phyloP scores from a whole-genome alignment of 1,284 basidiomycete species.

The Leccinum griseonigrum region DNA sequence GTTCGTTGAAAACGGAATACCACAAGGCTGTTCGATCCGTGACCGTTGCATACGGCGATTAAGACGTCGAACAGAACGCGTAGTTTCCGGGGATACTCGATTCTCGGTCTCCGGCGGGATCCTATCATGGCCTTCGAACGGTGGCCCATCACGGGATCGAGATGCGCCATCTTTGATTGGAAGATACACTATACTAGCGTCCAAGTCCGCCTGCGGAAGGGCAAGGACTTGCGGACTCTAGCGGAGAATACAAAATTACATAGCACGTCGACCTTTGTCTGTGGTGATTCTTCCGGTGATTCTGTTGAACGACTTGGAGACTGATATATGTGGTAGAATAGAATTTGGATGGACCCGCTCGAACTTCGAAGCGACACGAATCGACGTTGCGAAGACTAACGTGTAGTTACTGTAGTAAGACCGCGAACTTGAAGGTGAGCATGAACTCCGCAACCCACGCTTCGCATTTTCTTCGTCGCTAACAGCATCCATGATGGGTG shows the following conservation, averaged over 20 bases:
- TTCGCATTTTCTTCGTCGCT: not conserved
- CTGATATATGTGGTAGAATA: not conserved
- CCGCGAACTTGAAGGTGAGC: not conserved
- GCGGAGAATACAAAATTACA: not conserved
- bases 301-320: too few relatives aligned
- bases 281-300: not conserved
- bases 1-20: not conserved
- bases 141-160: not conserved
- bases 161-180: not conserved
- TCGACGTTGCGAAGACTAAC: not conserved
- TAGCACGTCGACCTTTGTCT: not conserved
- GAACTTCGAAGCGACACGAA: not conserved
- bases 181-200: conserved; percentile 22
- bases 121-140: not conserved
- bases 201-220: conserved; percentile 5
- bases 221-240: not conserved
- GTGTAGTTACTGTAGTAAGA: too few relatives aligned
- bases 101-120: conserved; percentile 3
- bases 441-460: not conserved
- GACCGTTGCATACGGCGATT: conserved; percentile 12
- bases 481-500: too few relatives aligned
- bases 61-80: not conserved
- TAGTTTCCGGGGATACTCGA: conserved; percentile 3
- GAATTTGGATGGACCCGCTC: not conserved
- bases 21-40: conserved; percentile 9